Evolutionary conservation across 169 alveolate species (phyloP).

Genomic region (Plasmodium yoelii): DNA sequence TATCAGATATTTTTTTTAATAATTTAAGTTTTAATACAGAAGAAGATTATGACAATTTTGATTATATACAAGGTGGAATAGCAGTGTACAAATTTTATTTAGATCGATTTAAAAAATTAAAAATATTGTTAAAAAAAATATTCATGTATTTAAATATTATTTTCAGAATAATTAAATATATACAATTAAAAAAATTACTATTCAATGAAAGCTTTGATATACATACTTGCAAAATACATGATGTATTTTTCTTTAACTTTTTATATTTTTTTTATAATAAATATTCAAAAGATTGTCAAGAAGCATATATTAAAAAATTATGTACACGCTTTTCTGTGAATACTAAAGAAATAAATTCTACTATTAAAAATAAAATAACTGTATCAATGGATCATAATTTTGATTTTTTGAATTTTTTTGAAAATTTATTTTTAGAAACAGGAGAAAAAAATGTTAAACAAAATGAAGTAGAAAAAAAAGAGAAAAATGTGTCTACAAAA

Average conservation of each 20-base stretch:
- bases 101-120: conserved; percentile 49
- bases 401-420: conserved; percentile 40
- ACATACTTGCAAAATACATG: conserved; percentile 75
- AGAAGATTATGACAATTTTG: conserved; percentile 36
- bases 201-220: conserved; percentile 50
- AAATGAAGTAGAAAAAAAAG: too few relatives aligned
- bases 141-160: conserved; percentile 71
- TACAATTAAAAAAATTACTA: conserved; percentile 47
- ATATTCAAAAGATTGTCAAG: conserved; percentile 50
- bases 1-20: conserved; percentile 51
- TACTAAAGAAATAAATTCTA: conserved; percentile 8
- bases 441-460: not conserved
- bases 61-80: conserved; percentile 57
- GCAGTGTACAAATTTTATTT: conserved; percentile 44
- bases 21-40: conserved; percentile 50
- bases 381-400: conserved; percentile 29
- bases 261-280: conserved; percentile 68
- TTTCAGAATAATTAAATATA: conserved; percentile 24
- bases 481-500: too few relatives aligned
- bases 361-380: conserved; percentile 8
- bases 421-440: conserved; percentile 16
- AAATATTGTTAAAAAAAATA: conserved; percentile 44
- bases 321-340: conserved; percentile 18
- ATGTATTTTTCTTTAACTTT: conserved; percentile 57
- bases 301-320: conserved; percentile 33